Evolutionary conservation across 2,329 filamentous ascomycete species (phyloP).

Genomic region (Colletotrichum phormii): DNA sequence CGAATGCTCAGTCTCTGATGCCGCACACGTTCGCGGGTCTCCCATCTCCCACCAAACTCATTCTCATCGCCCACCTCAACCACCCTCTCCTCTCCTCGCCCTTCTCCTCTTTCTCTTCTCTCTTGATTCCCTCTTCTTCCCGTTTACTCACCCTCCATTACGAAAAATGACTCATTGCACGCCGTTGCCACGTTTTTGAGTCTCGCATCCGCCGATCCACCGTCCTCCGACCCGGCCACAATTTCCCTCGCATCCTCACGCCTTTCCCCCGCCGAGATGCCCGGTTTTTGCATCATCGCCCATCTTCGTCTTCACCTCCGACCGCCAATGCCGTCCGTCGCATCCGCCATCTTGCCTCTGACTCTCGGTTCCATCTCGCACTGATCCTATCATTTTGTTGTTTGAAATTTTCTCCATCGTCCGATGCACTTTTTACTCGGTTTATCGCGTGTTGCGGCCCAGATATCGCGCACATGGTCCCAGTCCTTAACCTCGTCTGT

Average conservation of each 20-base stretch:
- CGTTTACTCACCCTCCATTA: conserved; percentile 35
- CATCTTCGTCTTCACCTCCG: conserved; percentile 5
- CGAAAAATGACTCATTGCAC: conserved; percentile 19
- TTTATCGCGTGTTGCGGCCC: background rate
- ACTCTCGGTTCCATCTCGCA: conserved; percentile 14
- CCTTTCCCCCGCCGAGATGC: conserved; percentile 33
- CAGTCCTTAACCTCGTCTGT: background rate
- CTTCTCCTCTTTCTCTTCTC: conserved; percentile 25
- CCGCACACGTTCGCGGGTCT: conserved; percentile 18
- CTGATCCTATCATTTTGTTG: background rate
- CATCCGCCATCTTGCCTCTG: conserved; percentile 17
- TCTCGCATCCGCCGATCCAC: conserved; percentile 16
- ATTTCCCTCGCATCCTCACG: conserved; percentile 25
- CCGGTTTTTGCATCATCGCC: conserved; percentile 26
- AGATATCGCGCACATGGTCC: conserved; percentile 9
- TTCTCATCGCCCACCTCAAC: conserved; percentile 39
- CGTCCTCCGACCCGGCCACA: conserved; percentile 20
- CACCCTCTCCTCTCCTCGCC: conserved; percentile 22
- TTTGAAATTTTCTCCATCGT: conserved; percentile 22
- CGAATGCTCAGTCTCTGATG: conserved; percentile 26
- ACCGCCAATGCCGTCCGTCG: conserved; percentile 23
- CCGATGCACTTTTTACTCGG: background rate
- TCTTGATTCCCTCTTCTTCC: conserved; percentile 16
- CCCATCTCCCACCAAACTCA: conserved; percentile 34
- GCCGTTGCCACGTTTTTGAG: conserved; percentile 16